Evolutionary conservation across 2,329 filamentous ascomycete species (phyloP), one percentile per base, ranked within the genome.

Genomic region (Claviceps capensis): DNA sequence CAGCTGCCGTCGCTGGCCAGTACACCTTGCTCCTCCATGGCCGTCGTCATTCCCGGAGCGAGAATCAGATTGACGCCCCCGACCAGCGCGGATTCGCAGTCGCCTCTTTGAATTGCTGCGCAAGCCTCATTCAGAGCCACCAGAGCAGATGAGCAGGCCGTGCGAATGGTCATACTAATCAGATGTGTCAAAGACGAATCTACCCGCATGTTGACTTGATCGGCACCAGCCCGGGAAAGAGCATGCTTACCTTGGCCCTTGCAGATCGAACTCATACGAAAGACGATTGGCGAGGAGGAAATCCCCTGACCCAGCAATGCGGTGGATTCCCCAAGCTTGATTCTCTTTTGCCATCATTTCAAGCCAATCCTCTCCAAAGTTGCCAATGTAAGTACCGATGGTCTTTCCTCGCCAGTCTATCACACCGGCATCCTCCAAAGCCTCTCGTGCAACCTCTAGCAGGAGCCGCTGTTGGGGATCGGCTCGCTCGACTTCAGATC

Each of bases 101-200:
- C 63, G 0, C 65, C 61, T 8, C 46, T 52, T 2, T 53, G 54
- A 0, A 59, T 54, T 5, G 62, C 59, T 5, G 60, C 59, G n/a
- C 66, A 68, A 8, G 69, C 69, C 30, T 65, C 58, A 47, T 71
- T 61, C 5, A 72, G 54, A 5, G 55, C 62, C 2, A 64, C 59
- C 13, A 72, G 48, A 6, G 67, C 63, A 3, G 68, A 64, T 0
- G 69, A 71, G 48, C 70, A 60, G 2, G 64, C 71, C 0, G 71
- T 72, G n/a, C 66, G 62, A 6, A 71, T 58, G 1, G 58, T 58
- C 37, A 60, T 54, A 30, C 62, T 63, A 14, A 5, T 26, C 42
- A 44, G 14, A 22, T 19, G 17, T 42, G 41, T 42, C 41, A 42
- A 11, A 7, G n/a, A 7, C 6, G 2, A 17, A 37, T 36, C 6